These are phyloP conservation scores for Candida jianshihensis DNA, from an alignment of 805 yeast genomes.

Conservation along the genomic window DNA sequence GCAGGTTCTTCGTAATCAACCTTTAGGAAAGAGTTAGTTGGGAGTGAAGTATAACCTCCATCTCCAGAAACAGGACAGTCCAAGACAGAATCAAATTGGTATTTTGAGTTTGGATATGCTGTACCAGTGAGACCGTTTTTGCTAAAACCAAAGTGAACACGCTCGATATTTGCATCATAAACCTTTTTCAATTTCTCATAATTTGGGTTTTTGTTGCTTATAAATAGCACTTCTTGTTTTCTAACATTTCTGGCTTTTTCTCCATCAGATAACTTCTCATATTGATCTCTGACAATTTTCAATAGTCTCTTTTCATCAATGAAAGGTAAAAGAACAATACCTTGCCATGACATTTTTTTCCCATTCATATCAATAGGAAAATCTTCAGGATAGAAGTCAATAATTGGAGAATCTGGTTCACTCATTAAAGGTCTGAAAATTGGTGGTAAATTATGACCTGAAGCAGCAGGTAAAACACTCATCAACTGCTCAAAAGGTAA, in stretches of 20 bases:
- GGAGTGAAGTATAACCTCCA: constrained; percentile 29
- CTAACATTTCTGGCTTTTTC: constrained; percentile 65
- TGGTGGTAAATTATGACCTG: constrained; percentile 78
- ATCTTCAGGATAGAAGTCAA: constrained; percentile 85
- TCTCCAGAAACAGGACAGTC: constrained; percentile 30
- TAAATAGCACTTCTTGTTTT: constrained; percentile 61
- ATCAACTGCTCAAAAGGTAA: constrained; percentile 88
- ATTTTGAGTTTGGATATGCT: constrained; percentile 32
- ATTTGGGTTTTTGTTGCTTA: constrained; percentile 56
- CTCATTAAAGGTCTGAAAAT: constrained; percentile 80
- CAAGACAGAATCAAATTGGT: constrained; percentile 23
- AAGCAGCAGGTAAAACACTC: constrained; percentile 93
- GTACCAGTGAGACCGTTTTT: constrained; percentile 55
- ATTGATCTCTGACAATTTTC: constrained; percentile 57
- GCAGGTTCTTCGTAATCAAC: constrained; percentile 58
- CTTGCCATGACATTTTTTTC: constrained; percentile 92
- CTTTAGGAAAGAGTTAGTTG: constrained; percentile 33
- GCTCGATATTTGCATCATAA: constrained; percentile 23
- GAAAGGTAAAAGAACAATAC: constrained; percentile 83
- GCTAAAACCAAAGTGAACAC: constrained; percentile 38
- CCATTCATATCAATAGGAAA: constrained; percentile 95
- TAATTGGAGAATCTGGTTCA: constrained; percentile 69
- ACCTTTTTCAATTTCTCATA: constrained; percentile 27
- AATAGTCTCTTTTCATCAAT: constrained; percentile 78
- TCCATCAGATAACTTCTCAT: constrained; percentile 54